Percentiles rank a stretch among this genome's conserved stretches.
Conservation (phyloP, 2,329 filamentous ascomycete species). For the Fusarium citri region DNA sequence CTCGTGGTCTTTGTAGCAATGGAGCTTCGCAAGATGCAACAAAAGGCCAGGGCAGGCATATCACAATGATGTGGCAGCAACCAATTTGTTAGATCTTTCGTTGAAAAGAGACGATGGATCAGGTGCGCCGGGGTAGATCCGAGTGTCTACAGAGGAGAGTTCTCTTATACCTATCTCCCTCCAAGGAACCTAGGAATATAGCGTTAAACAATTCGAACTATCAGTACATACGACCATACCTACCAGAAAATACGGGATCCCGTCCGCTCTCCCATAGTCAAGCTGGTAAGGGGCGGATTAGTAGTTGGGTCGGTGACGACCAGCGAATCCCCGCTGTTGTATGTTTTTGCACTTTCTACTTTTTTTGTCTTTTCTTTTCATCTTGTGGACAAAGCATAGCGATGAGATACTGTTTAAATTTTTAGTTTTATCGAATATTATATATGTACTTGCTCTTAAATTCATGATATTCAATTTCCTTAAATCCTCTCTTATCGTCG, state of each 20-base stretch:
- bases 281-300: slow-evolving; percentile 7
- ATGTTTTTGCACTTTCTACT: background rate
- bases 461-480: too few relatives aligned
- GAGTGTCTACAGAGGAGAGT: background rate
- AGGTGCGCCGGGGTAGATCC: background rate
- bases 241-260: slow-evolving; percentile 6
- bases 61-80: slow-evolving; percentile 21
- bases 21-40: slow-evolving; percentile 51
- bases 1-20: slow-evolving; percentile 75
- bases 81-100: background rate
- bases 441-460: too few relatives aligned
- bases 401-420: background rate
- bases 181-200: background rate
- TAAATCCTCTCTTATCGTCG: too few relatives aligned
- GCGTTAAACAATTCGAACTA: background rate
- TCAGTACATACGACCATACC: slow-evolving; percentile 1
- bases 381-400: background rate
- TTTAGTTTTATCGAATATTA: background rate
- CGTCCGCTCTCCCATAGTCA: slow-evolving; percentile 10
- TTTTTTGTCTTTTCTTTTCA: background rate
- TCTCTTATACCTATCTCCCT: background rate
- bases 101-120: too few relatives aligned
- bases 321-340: slow-evolving; percentile 10
- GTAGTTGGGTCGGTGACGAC: slow-evolving; percentile 11
- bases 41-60: slow-evolving; percentile 43